Base-by-base conservation (phyloP, 2,329 filamentous ascomycete genomes). In the Fusarium humuli region DNA sequence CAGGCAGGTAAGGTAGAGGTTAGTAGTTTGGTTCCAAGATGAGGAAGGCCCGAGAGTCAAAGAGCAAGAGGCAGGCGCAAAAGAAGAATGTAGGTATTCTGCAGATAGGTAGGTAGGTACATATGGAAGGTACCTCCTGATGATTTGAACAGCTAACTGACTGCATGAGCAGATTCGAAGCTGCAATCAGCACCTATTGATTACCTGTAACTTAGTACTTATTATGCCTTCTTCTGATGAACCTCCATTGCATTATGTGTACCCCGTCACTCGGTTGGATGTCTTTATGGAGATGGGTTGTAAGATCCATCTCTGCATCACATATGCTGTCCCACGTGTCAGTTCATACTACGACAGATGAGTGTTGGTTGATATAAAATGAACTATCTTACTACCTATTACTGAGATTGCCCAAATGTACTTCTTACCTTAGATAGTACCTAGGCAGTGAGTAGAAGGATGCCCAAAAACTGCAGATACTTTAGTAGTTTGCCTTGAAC, bases 241-340 rank as follows among this genome's bases (percentile, higher is more conserved):
- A 37, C 10, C 34, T n/a, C 34, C 18, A 11, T 37, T 37, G 18
- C 10, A 42, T 53, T 25, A 20, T 20, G 25, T 27, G 48, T 27
- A 52, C 32, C 20, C 48, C 5, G 18, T 40, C 20, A 18, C 23
- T 20, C 13, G n/a, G 13, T 37, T 25, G 34, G 18, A 50, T 46
- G 23, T 34, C 18, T 46, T 25, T 50, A 23, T 65, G 32, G 58
- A 22, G 55, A 30, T 34, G 46, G 29, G 23, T 16, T 27, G n/a
- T 23, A 10, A 48, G 37, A 16, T 14, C 34, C 23, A 16, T 14
- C 29, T 25, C 41, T 47, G 53, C 40, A 52, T 47, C 61, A 52
- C 45, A 41, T n/a, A 32, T 47, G 55, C 9, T 63, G 41, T 56
- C 23, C 44, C 29, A 42, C 54, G 48, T 37, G 27, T 13, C 40